A percentile compares a stretch with the other conserved stretches of the same genome.
Evolutionary conservation across 768 basidiomycete genomes (phyloP).

Genomic region (Phlebiopsis flavidoalba): DNA sequence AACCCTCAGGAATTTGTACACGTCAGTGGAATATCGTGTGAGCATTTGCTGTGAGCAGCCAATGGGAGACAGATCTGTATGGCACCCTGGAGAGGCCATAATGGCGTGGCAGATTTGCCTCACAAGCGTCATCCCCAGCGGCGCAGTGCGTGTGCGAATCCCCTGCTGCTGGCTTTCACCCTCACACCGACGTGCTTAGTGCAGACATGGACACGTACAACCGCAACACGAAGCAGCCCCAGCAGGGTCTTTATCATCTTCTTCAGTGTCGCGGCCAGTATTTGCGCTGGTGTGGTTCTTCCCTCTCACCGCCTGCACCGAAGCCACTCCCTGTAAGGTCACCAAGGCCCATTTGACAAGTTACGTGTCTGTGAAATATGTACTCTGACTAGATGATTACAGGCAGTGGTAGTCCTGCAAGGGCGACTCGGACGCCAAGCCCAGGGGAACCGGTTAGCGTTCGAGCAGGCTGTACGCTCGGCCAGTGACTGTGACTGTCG

Average conservation of each 20-base stretch:
- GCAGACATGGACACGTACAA: constrained; percentile 9
- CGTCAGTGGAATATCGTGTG: not conserved
- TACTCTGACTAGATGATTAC: not conserved
- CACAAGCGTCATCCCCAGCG: not conserved
- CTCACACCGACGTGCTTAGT: not conserved
- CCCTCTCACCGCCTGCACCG: not conserved
- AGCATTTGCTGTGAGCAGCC: not conserved
- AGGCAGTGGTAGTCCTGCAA: constrained; percentile 61
- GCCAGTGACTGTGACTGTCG: constrained; percentile 61
- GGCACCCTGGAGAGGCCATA: not conserved
- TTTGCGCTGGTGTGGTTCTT: constrained; percentile 6
- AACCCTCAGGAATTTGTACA: not conserved
- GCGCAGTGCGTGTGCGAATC: not conserved
- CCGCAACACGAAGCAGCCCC: constrained; percentile 6
- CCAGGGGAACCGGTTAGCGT: constrained; percentile 62
- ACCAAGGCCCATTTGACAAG: not conserved
- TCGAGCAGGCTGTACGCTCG: constrained; percentile 48
- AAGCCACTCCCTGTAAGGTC: not conserved
- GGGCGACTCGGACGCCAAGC: constrained; percentile 54
- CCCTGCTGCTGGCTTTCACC: not conserved
- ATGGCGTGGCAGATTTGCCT: not conserved
- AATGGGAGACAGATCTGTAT: not conserved
- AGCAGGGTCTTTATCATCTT: not conserved
- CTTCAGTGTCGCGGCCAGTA: not conserved
- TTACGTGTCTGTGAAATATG: not conserved